phyloP scores from a whole-genome alignment of 75 land plant species.

The Gnetum montanum region DNA sequence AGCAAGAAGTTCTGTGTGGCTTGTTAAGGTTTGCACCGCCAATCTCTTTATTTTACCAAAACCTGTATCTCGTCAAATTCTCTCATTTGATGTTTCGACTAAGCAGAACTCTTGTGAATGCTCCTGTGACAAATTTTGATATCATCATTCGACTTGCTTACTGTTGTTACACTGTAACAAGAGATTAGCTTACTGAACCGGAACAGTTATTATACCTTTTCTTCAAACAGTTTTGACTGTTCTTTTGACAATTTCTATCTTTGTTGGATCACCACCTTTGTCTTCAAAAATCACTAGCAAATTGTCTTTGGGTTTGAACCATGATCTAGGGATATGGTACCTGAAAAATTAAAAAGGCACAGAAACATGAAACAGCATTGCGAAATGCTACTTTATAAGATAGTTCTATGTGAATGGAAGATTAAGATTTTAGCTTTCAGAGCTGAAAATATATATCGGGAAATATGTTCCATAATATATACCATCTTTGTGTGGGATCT shows the following conservation, averaged over 20 bases:
- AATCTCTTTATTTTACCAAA: too few species aligned
- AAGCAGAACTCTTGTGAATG: neutral
- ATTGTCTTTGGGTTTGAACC: conserved; percentile 75
- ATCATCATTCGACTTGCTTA: too few species aligned
- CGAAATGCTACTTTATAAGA: neutral
- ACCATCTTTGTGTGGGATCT: conserved; percentile 92
- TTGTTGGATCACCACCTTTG: conserved; percentile 78
- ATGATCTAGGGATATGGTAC: conserved; percentile 79
- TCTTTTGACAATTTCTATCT: conserved; percentile 48
- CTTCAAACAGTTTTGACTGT: conserved; percentile 35
- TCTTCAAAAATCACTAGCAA: conserved; percentile 85
- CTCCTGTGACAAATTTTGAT: too few species aligned
- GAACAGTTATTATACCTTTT: too few species aligned
- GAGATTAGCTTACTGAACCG: too few species aligned
- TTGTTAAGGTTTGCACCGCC: too few species aligned
- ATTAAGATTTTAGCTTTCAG: neutral
- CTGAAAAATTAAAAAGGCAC: conserved; percentile 13
- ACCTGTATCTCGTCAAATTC: neutral
- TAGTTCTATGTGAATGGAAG: neutral
- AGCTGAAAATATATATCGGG: neutral
- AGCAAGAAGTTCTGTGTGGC: too few species aligned
- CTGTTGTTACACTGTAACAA: too few species aligned
- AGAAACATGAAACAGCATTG: neutral
- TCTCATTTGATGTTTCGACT: neutral
- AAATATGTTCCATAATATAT: conserved; percentile 4